Evolutionary conservation across 306 rosid species (phyloP).

Genomic region (Cotoneaster glaucophyllus): DNA sequence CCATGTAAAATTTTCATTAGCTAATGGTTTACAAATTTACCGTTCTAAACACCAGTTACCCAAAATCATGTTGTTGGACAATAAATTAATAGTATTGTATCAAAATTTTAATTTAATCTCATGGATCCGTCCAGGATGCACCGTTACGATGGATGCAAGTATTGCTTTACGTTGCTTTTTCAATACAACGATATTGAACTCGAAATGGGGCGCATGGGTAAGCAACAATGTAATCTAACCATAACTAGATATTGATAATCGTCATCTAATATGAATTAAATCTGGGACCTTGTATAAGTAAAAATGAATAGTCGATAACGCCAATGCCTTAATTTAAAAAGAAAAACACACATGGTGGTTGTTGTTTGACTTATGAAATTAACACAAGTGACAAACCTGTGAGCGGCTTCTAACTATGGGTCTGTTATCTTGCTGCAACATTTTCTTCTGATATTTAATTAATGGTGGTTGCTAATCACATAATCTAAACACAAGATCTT

Average conservation of each 20-base stretch:
- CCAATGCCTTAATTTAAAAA: not conserved
- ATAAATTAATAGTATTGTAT: no score
- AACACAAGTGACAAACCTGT: not conserved
- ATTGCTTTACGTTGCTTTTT: no score
- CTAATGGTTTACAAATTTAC: no score
- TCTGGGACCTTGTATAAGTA: not conserved
- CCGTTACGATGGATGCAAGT: not conserved
- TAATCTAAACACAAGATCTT: not conserved
- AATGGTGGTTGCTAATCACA: constrained; percentile 3
- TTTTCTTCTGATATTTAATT: not conserved
- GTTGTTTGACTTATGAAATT: not conserved
- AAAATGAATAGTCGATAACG: no score
- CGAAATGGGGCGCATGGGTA: not conserved
- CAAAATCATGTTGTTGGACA: no score
- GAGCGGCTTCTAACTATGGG: not conserved
- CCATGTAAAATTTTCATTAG: no score
- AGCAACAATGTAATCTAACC: no score
- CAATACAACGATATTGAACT: not conserved
- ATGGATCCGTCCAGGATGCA: no score
- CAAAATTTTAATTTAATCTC: no score
- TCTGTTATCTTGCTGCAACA: not conserved
- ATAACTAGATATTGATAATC: not conserved
- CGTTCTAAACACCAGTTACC: no score
- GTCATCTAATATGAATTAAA: no score
- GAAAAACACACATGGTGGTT: not conserved